Evolutionary conservation across 495 filamentous ascomycete genomes (phyloP).

Genomic region (Antarctomyces pellizariae): DNA sequence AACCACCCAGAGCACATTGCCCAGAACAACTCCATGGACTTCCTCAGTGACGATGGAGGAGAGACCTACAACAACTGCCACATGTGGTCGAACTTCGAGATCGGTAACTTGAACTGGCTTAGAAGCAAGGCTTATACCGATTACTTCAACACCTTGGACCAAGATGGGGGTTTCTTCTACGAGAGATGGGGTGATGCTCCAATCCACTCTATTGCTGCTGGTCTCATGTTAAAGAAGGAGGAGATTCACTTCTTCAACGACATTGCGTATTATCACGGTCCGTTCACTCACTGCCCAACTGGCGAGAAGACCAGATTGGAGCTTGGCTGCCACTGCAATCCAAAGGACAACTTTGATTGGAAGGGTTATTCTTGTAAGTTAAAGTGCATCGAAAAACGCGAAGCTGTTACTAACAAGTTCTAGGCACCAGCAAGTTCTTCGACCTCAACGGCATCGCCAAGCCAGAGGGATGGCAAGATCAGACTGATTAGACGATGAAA

Average conservation of each 20-base stretch:
- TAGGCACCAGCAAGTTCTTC: conserved; percentile 63
- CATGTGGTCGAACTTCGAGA: conserved; percentile 91
- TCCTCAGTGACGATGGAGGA: conserved; percentile 77
- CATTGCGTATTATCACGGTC: conserved; percentile 96
- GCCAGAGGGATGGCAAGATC: conserved; percentile 58
- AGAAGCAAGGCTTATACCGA: conserved; percentile 57
- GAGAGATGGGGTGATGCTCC: conserved; percentile 85
- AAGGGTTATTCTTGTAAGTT: conserved; percentile 82
- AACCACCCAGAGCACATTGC: conserved; percentile 71
- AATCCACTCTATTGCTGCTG: conserved; percentile 84
- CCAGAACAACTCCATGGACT: conserved; percentile 66
- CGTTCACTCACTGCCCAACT: conserved; percentile 92
- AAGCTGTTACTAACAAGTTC: conserved; percentile 6
- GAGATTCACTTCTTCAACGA: conserved; percentile 98
- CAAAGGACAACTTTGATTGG: conserved; percentile 96
- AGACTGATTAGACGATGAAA: conserved; percentile 25
- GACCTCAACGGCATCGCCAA: conserved; percentile 55
- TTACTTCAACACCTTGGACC: conserved; percentile 58
- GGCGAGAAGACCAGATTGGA: conserved; percentile 58
- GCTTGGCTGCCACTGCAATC: conserved; percentile 81
- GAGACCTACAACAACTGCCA: conserved; percentile 90
- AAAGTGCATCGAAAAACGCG: not conserved
- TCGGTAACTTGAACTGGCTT: conserved; percentile 67
- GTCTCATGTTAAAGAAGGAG: conserved; percentile 64
- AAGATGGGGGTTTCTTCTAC: conserved; percentile 80